Conservation (phyloP, 2,329 filamentous ascomycete species). For the Fusarium marasasianum region DNA sequence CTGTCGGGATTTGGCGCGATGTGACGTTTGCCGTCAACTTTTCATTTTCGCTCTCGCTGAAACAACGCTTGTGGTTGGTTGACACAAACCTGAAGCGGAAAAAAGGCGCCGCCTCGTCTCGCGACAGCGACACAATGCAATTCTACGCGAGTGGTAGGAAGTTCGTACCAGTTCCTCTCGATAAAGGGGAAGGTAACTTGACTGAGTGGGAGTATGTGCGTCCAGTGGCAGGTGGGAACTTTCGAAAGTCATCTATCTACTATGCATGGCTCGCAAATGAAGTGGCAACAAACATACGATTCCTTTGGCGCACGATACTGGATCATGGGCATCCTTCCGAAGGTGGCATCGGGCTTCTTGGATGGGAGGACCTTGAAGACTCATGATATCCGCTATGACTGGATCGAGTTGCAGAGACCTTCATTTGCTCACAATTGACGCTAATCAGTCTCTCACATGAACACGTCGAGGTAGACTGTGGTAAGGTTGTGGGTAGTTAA, state of each 20-base stretch:
- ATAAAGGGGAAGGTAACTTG: not conserved
- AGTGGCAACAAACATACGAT: no score
- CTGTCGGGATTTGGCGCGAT: not conserved
- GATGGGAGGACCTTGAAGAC: not conserved
- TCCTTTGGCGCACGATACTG: no score
- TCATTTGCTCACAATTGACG: not conserved
- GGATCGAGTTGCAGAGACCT: not conserved
- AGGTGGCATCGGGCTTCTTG: not conserved
- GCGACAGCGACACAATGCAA: not conserved
- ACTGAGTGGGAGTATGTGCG: not conserved
- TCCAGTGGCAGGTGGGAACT: not conserved
- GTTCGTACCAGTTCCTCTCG: not conserved
- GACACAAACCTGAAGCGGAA: not conserved
- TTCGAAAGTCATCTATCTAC: not conserved
- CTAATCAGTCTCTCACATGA: no score
- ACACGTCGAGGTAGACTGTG: not conserved
- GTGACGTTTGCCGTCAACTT: not conserved
- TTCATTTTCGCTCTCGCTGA: not conserved
- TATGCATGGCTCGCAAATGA: not conserved
- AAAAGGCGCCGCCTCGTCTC: not conserved
- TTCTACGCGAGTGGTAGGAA: not conserved
- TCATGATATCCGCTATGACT: not conserved
- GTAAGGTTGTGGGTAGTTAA: no score
- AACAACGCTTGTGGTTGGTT: not conserved
- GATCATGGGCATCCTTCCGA: not conserved